Percentiles rank a stretch among this genome's conserved stretches.
These are phyloP conservation scores for Septoria linicola DNA, from an alignment of 2,329 filamentous ascomycete genomes.

Conservation along the genomic window DNA sequence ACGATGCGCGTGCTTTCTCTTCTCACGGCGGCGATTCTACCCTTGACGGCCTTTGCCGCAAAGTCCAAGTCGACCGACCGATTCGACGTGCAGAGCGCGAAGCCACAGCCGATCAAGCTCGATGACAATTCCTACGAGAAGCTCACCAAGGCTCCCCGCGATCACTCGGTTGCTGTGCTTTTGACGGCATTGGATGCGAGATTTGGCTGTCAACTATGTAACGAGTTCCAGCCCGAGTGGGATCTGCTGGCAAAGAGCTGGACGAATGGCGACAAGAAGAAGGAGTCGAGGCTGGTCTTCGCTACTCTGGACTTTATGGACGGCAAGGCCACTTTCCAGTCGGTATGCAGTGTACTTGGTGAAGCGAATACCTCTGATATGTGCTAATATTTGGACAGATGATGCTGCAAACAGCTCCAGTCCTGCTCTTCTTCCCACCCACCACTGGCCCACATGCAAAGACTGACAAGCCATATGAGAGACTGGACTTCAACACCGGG, in stretches of 20 bases:
- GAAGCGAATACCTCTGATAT: too few relatives aligned
- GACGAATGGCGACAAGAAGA: slow-evolving; percentile 77
- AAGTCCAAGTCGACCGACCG: slow-evolving; percentile 56
- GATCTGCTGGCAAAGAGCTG: slow-evolving; percentile 82
- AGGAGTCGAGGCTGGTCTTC: slow-evolving; percentile 71
- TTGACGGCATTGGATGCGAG: slow-evolving; percentile 81
- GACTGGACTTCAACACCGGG: slow-evolving; percentile 84
- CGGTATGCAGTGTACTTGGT: too few relatives aligned
- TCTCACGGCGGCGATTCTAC: slow-evolving; percentile 59
- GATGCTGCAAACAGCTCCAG: slow-evolving; percentile 88
- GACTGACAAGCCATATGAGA: slow-evolving; percentile 64
- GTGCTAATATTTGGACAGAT: slow-evolving; percentile 59
- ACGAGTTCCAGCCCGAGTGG: slow-evolving; percentile 93
- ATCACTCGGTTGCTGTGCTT: slow-evolving; percentile 79
- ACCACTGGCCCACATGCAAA: slow-evolving; percentile 78
- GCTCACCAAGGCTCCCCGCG: slow-evolving; percentile 72
- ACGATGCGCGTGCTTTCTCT: slow-evolving; percentile 69
- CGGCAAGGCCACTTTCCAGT: slow-evolving; percentile 81
- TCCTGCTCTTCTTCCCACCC: slow-evolving; percentile 82
- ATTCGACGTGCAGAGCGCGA: slow-evolving; percentile 69
- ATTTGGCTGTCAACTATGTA: slow-evolving; percentile 82
- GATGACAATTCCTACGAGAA: slow-evolving; percentile 72
- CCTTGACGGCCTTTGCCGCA: slow-evolving; percentile 60
- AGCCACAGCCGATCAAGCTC: slow-evolving; percentile 74
- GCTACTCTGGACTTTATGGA: slow-evolving; percentile 83